Percentiles rank a stretch among this genome's conserved stretches.
Conservation (phyloP, 331 rosid species). For the Stylosanthes scabra region DNA sequence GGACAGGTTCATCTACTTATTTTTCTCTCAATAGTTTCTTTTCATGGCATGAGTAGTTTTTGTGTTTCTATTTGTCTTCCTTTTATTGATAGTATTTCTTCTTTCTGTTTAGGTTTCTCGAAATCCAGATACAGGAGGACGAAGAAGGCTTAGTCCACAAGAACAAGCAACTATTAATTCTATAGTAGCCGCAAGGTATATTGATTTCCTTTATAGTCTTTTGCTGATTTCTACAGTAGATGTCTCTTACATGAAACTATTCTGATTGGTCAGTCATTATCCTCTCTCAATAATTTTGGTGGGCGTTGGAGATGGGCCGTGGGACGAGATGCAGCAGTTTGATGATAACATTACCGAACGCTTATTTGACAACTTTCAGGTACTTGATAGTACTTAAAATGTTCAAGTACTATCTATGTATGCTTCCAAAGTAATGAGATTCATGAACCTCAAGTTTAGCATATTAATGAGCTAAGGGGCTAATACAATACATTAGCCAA, state of each 20-base stretch:
- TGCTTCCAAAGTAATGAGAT: slow-evolving; percentile 9
- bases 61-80: slow-evolving; percentile 17
- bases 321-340: slow-evolving; percentile 90
- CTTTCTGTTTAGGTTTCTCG: slow-evolving; percentile 66
- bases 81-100: slow-evolving; percentile 3
- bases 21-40: slow-evolving; percentile 5
- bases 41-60: slow-evolving; percentile 8
- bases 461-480: not conserved
- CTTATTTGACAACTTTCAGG: slow-evolving; percentile 95
- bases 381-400: slow-evolving; percentile 37
- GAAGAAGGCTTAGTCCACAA: slow-evolving; percentile 72
- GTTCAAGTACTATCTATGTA: slow-evolving; percentile 1
- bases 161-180: slow-evolving; percentile 81
- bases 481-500: not conserved
- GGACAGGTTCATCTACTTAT: slow-evolving; percentile 80
- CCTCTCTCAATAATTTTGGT: slow-evolving; percentile 93
- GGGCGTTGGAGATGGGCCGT: slow-evolving; percentile 99
- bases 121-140: slow-evolving; percentile 70
- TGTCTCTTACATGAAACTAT: slow-evolving; percentile 34
- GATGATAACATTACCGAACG: slow-evolving; percentile 90
- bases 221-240: slow-evolving; percentile 17
- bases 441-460: not conserved
- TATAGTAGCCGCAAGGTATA: slow-evolving; percentile 89
- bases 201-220: slow-evolving; percentile 25
- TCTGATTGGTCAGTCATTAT: slow-evolving; percentile 60